Evolutionary conservation across 108 stramenopile species (phyloP).

Genomic region (Nitzschia inconspicua): DNA sequence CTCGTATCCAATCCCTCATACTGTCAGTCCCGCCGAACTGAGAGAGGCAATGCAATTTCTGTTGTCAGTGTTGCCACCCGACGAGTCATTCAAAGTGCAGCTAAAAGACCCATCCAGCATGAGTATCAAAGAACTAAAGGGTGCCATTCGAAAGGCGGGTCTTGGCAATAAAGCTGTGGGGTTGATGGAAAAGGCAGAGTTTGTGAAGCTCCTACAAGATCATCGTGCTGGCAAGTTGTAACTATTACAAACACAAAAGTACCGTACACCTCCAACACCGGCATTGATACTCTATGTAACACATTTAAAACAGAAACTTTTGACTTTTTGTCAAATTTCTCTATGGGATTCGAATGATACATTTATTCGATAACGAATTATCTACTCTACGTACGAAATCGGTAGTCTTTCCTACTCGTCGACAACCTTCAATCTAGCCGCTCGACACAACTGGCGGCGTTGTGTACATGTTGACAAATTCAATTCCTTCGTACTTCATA

Average conservation of each 20-base stretch:
- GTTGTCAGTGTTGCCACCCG: constrained; percentile 57
- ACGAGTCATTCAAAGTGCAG: constrained; percentile 51
- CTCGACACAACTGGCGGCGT: no score
- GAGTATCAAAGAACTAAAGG: constrained; percentile 91
- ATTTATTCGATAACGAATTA: background rate
- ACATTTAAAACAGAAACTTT: background rate
- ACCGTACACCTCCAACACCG: no score
- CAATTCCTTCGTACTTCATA: constrained; percentile 94
- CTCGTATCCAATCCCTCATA: constrained; percentile 77
- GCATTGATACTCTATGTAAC: no score
- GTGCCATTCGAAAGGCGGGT: constrained; percentile 84
- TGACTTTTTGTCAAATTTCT: background rate
- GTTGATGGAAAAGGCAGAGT: constrained; percentile 90
- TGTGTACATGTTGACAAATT: constrained; percentile 86
- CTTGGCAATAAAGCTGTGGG: constrained; percentile 73
- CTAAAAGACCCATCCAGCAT: constrained; percentile 83
- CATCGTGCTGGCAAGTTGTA: constrained; percentile 56
- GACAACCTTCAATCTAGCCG: background rate
- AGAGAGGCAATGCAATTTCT: constrained; percentile 65
- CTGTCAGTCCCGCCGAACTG: constrained; percentile 73
- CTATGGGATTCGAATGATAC: background rate
- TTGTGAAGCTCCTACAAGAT: constrained; percentile 77
- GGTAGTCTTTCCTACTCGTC: background rate
- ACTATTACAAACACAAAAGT: no score
- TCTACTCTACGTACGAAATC: background rate